phyloP scores from a whole-genome alignment of 1,284 basidiomycete genomes.

The Boletus semigastroideus region DNA sequence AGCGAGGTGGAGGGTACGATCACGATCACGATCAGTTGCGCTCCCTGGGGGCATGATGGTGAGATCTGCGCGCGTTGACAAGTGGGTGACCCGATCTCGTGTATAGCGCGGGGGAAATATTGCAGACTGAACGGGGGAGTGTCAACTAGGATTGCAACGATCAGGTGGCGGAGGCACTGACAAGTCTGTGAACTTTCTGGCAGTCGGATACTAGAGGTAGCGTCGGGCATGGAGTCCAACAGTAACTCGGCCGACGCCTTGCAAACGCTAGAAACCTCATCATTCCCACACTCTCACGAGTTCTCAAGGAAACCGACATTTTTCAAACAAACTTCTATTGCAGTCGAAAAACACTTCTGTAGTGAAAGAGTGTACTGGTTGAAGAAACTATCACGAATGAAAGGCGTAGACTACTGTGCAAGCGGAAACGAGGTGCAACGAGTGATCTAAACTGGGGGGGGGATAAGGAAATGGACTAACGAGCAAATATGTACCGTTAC shows the following conservation, averaged over 20 bases:
- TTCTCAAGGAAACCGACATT: not conserved
- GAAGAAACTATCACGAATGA: slow-evolving; percentile 26
- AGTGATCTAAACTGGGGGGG: slow-evolving; percentile 21
- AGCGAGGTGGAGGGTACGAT: slow-evolving; percentile 55
- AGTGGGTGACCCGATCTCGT: slow-evolving; percentile 3
- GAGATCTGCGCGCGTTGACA: not conserved
- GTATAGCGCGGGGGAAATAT: not conserved
- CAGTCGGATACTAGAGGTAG: not conserved
- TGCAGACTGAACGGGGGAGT: not conserved
- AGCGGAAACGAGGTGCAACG: slow-evolving; percentile 15
- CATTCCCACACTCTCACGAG: no score
- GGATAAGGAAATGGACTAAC: slow-evolving; percentile 17
- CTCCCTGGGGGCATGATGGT: slow-evolving; percentile 11
- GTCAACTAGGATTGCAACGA: slow-evolving; percentile 9
- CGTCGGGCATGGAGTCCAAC: not conserved
- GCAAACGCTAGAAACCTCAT: slow-evolving; percentile 2
- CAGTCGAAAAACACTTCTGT: slow-evolving; percentile 23
- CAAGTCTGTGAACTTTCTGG: not conserved
- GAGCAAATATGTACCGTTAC: slow-evolving; percentile 21
- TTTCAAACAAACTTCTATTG: slow-evolving; percentile 26
- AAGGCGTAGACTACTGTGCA: slow-evolving; percentile 25
- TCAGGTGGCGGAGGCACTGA: slow-evolving; percentile 3
- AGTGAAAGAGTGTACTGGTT: slow-evolving; percentile 32
- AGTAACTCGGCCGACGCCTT: slow-evolving; percentile 11
- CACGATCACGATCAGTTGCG: slow-evolving; percentile 5